Evolutionary conservation across 805 yeast genomes (phyloP), one percentile per base, ranked within the genome.

Genomic region (Candida patagonica): DNA sequence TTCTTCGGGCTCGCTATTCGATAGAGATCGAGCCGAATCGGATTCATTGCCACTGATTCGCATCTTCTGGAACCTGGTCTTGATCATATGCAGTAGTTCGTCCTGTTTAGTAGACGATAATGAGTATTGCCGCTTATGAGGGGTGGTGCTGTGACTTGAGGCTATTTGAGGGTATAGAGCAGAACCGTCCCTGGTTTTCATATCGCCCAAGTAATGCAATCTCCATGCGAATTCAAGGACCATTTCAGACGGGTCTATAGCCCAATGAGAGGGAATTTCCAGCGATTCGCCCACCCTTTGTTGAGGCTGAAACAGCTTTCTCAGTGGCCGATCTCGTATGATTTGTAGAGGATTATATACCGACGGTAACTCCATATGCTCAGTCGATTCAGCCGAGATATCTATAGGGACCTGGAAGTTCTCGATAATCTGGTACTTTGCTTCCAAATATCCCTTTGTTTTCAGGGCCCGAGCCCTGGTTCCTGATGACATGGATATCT

Each of bases 261-360:
- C 36, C 60, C 60, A 55, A 30, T 42, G 17, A 17, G 36, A 37
- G n/a, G 37, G 37, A n/a, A 19, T 29, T n/a, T 29, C 17, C 8
- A 8, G 16, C n/a, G 7, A 8, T 15, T 33, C 27, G 9, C 23
- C 26, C 7, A 29, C 15, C 8, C n/a, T 29, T n/a, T 30, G 27
- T 21, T 26, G 37, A 2, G 39, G n/a, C 21, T 25, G 24, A 12
- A 27, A 22, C 2, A 31, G 25, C 31, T 41, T 35, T 67, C 67
- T 42, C 16, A 22, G 33, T 2, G 30, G 37, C n/a, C 95, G 67
- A 58, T 85, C 80, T 42, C 96, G 63, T 21, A 86, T 74, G n/a
- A 78, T 70, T 58, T 84, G 95, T 32, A 86, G 62, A 3, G 95
- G 95, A 54, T 86, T 86, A 63, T 78, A 86, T 2, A 73, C 70